Percentiles rank a stretch among this genome's conserved stretches.
Evolutionary conservation across 1,284 basidiomycete species (phyloP).

Genomic region (Gymnopus androsaceus): DNA sequence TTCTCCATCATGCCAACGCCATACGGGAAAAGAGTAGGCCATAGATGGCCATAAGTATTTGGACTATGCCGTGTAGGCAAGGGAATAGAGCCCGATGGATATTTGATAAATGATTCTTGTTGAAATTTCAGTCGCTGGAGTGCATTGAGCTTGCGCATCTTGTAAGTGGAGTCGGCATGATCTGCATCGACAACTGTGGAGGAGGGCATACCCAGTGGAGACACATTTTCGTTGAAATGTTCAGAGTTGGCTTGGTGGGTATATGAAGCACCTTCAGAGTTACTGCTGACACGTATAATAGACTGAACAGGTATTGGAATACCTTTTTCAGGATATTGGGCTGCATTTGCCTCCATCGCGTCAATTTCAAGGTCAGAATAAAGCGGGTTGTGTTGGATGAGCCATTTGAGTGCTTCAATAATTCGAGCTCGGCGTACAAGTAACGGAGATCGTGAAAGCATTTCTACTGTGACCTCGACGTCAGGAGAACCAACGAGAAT

Average conservation of each 20-base stretch:
- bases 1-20: background rate
- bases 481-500: too few relatives aligned
- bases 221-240: too few relatives aligned
- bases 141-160: conserved; percentile 4
- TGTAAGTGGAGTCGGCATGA: background rate
- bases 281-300: too few relatives aligned
- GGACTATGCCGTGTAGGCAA: too few relatives aligned
- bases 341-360: background rate
- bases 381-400: background rate
- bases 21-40: background rate
- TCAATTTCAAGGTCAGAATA: conserved; percentile 3
- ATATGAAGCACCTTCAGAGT: too few relatives aligned
- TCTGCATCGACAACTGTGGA: too few relatives aligned
- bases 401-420: conserved; percentile 1
- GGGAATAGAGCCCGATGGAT: background rate
- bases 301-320: background rate
- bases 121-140: background rate
- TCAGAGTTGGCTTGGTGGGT: too few relatives aligned
- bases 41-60: too few relatives aligned
- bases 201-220: too few relatives aligned
- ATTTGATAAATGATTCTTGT: background rate
- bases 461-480: too few relatives aligned
- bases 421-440: too few relatives aligned
- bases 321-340: background rate
- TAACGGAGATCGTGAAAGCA: too few relatives aligned